Percentiles rank a stretch among this genome's conserved stretches.
phyloP scores from a whole-genome alignment of 1,284 basidiomycete genomes.

The Veloboletus limbatus region DNA sequence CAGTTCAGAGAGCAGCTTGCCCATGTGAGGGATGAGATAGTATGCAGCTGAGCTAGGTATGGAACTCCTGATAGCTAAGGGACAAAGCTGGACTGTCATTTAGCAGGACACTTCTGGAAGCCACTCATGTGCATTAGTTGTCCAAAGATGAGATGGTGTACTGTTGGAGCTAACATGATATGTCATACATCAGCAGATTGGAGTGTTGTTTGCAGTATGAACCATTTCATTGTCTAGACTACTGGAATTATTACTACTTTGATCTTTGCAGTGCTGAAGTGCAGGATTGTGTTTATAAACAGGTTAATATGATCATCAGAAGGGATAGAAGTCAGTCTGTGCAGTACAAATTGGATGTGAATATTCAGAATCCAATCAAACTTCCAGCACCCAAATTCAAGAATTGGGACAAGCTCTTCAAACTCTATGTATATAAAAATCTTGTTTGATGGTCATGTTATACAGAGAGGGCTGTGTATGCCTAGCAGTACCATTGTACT shows the following conservation, averaged over 20 bases:
- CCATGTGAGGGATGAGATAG: not conserved
- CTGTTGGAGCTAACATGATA: conserved; percentile 55
- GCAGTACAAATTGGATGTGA: not conserved
- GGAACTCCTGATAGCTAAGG: not conserved
- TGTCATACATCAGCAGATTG: not conserved
- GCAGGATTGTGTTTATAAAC: conserved; percentile 52
- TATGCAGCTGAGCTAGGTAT: not conserved
- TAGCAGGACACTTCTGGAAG: conserved; percentile 53
- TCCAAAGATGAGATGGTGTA: conserved; percentile 53
- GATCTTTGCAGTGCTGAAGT: conserved; percentile 59
- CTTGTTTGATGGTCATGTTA: not conserved
- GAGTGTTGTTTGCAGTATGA: not conserved
- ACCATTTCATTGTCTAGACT: conserved; percentile 32
- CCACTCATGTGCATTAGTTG: conserved; percentile 45
- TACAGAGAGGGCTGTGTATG: conserved; percentile 50
- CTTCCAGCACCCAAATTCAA: conserved; percentile 39
- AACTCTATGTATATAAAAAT: conserved; percentile 50
- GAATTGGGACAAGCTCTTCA: conserved; percentile 48
- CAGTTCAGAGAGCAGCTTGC: conserved; percentile 3
- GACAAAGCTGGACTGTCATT: conserved; percentile 42
- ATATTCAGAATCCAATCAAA: not conserved
- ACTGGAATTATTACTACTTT: conserved; percentile 54
- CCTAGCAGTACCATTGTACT: conserved; percentile 55
- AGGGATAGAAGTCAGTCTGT: conserved; percentile 39
- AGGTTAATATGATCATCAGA: conserved; percentile 57